These are phyloP conservation scores for Neocatenulostroma microsporum DNA, from an alignment of 2,329 filamentous ascomycete genomes.

Conservation along the genomic window DNA sequence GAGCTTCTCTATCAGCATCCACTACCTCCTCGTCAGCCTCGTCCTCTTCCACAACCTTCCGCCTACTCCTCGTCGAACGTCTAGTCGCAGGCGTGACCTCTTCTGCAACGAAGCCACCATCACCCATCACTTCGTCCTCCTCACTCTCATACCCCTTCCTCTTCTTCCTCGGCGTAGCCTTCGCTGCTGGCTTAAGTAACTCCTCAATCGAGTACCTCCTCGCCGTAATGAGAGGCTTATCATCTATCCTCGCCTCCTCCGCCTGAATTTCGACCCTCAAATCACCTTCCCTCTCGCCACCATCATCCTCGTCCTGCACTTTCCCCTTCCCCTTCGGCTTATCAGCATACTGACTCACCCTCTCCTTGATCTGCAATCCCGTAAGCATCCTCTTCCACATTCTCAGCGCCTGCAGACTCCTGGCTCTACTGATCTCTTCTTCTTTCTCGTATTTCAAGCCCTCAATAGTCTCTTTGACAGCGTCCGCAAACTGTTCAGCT, in stretches of 20 bases:
- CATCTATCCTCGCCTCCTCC: conserved; percentile 13
- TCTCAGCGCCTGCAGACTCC: conserved; percentile 43
- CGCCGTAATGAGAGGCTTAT: conserved; percentile 25
- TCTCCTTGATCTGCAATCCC: conserved; percentile 61
- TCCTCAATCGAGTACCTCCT: conserved; percentile 14
- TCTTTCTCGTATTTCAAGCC: conserved; percentile 60
- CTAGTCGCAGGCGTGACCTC: too few relatives aligned
- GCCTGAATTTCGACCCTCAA: conserved; percentile 7
- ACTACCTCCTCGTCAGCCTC: conserved; percentile 8
- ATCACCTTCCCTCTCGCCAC: conserved; percentile 13
- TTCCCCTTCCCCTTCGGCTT: too few relatives aligned
- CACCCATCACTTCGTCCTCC: conserved; percentile 8
- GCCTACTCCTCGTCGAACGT: background rate
- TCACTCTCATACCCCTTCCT: conserved; percentile 6
- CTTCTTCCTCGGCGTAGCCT: conserved; percentile 3
- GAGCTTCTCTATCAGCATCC: conserved; percentile 3
- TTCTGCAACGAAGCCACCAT: background rate
- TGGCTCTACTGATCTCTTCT: conserved; percentile 52
- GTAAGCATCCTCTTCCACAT: conserved; percentile 54
- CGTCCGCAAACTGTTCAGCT: conserved; percentile 62
- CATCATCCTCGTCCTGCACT: too few relatives aligned
- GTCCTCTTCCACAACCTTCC: conserved; percentile 7
- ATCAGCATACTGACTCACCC: conserved; percentile 55
- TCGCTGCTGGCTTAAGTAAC: conserved; percentile 1
- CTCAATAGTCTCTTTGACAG: conserved; percentile 59